phyloP scores from a whole-genome alignment of 495 filamentous ascomycete genomes.

The Penicillium mononematosum region DNA sequence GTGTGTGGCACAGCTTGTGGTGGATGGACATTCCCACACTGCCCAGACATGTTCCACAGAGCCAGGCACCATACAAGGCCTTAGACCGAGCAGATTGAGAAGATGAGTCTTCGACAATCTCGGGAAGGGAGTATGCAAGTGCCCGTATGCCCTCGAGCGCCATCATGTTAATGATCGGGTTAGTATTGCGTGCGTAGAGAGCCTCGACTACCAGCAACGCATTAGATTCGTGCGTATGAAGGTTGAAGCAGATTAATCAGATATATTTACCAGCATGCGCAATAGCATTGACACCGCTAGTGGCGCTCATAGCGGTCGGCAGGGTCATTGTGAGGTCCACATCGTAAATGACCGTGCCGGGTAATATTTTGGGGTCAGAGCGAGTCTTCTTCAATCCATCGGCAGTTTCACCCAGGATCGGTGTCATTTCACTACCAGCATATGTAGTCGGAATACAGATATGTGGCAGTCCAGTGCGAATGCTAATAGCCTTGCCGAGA shows the following conservation, averaged over 20 bases:
- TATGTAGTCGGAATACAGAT: constrained; percentile 70
- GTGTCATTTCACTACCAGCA: constrained; percentile 68
- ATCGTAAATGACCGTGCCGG: constrained; percentile 67
- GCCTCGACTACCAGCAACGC: constrained; percentile 52
- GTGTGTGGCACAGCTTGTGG: constrained; percentile 69
- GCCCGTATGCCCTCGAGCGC: constrained; percentile 56
- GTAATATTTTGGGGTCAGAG: constrained; percentile 64
- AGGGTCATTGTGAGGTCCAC: constrained; percentile 66
- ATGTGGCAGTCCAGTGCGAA: constrained; percentile 62
- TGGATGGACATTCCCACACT: constrained; percentile 69
- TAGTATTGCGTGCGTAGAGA: constrained; percentile 62
- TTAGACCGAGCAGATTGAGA: constrained; percentile 51
- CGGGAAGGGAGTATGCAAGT: constrained; percentile 55
- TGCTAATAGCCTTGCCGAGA: constrained; percentile 64
- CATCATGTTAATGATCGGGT: constrained; percentile 58
- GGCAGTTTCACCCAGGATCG: constrained; percentile 65
- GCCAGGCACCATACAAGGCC: constrained; percentile 66
- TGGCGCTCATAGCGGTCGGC: constrained; percentile 57
- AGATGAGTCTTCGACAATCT: constrained; percentile 51
- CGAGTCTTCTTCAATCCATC: constrained; percentile 63
- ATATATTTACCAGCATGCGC: constrained; percentile 56
- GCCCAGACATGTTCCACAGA: constrained; percentile 62
- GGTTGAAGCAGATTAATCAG: not conserved
- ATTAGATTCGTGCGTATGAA: constrained; percentile 4
- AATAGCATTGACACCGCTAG: constrained; percentile 69